Conservation (phyloP, 2,329 filamentous ascomycete species). For the Zalaria obscura region DNA sequence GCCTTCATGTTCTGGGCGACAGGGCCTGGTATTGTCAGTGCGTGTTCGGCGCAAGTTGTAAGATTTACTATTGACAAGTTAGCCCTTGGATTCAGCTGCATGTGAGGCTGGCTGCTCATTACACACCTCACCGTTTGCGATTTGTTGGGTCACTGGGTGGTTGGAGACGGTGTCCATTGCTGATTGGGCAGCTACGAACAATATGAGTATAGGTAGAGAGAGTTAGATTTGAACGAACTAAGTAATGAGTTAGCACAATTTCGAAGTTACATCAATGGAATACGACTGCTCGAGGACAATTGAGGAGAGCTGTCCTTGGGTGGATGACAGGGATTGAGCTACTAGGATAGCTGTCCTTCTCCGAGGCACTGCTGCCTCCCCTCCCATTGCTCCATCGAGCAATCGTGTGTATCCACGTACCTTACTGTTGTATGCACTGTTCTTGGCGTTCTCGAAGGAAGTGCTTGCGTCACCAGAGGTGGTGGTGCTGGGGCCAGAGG, state of each 20-base stretch:
- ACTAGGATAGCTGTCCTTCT: slow-evolving; percentile 2
- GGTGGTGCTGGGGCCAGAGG: not conserved
- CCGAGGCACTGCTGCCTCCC: slow-evolving; percentile 3
- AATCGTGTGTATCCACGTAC: slow-evolving; percentile 18
- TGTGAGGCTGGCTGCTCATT: not conserved
- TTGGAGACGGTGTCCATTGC: slow-evolving; percentile 34
- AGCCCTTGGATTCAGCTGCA: slow-evolving; percentile 8
- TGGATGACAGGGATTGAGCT: not conserved
- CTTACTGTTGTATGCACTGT: slow-evolving; percentile 28
- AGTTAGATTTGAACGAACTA: no score
- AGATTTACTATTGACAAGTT: slow-evolving; percentile 5
- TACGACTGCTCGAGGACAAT: no score
- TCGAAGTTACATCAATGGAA: no score
- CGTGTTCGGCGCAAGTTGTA: no score
- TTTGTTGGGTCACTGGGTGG: slow-evolving; percentile 34
- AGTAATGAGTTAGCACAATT: no score
- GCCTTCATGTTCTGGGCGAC: slow-evolving; percentile 42
- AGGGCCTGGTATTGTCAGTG: slow-evolving; percentile 26
- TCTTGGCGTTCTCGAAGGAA: slow-evolving; percentile 11
- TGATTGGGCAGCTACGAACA: slow-evolving; percentile 29
- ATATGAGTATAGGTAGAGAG: not conserved
- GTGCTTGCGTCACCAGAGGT: not conserved
- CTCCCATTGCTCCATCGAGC: not conserved
- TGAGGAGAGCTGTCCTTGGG: no score
- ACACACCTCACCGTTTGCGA: slow-evolving; percentile 31